Evolutionary conservation across 2,329 filamentous ascomycete genomes (phyloP).

Genomic region (Aspergillus quadrilineatus): DNA sequence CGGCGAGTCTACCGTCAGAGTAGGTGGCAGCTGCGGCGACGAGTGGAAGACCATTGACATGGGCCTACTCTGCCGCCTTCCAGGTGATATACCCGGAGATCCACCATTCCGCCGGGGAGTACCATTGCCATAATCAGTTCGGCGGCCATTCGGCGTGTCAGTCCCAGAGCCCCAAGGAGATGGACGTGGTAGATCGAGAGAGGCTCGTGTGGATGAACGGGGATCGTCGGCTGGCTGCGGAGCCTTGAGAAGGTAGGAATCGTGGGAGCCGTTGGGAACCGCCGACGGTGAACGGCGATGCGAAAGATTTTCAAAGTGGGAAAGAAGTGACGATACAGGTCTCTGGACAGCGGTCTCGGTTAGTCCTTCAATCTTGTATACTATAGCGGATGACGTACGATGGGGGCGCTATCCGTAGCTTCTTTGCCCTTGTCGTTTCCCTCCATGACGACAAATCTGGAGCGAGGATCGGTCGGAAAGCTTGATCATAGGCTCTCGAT

Average conservation of each 20-base stretch:
- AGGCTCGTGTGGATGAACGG: slow-evolving; percentile 35
- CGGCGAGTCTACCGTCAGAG: slow-evolving; percentile 45
- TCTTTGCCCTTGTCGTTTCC: slow-evolving; percentile 34
- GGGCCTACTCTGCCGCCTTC: slow-evolving; percentile 58
- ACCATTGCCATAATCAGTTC: slow-evolving; percentile 24
- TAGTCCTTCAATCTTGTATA: background rate
- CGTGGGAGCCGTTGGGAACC: slow-evolving; percentile 27
- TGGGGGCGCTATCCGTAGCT: slow-evolving; percentile 37
- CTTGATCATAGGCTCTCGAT: slow-evolving; percentile 32
- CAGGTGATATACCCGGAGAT: slow-evolving; percentile 58
- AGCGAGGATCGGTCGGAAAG: slow-evolving; percentile 21
- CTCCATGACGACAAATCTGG: slow-evolving; percentile 35
- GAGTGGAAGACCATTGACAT: slow-evolving; percentile 46
- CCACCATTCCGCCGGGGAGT: slow-evolving; percentile 28
- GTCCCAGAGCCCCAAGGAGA: slow-evolving; percentile 37
- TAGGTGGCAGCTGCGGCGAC: slow-evolving; percentile 43
- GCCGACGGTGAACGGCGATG: slow-evolving; percentile 34
- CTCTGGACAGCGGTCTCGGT: slow-evolving; percentile 29
- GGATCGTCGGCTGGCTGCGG: slow-evolving; percentile 34
- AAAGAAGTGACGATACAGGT: slow-evolving; percentile 50
- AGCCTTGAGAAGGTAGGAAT: slow-evolving; percentile 32
- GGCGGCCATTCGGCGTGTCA: slow-evolving; percentile 24
- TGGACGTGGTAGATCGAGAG: slow-evolving; percentile 44
- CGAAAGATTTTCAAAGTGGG: slow-evolving; percentile 51
- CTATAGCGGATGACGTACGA: slow-evolving; percentile 31